Evolutionary conservation across 1,284 basidiomycete genomes (phyloP).

Genomic region (Schizophyllum commune): DNA sequence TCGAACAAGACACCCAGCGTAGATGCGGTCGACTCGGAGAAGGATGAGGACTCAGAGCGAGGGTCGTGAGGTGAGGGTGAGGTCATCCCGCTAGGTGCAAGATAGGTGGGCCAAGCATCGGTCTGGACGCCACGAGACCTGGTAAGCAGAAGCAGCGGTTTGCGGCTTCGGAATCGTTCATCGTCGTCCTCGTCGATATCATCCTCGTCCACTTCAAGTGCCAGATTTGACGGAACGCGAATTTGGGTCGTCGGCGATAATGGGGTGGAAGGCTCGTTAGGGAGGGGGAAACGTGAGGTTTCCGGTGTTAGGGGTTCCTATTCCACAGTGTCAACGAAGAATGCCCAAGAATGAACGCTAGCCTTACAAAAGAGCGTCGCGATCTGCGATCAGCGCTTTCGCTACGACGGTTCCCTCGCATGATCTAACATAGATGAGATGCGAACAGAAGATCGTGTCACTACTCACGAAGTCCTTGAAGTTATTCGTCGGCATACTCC

Average conservation of each 20-base stretch:
- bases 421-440: not conserved
- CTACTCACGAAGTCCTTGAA: not conserved
- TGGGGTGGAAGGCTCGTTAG: conserved; percentile 25
- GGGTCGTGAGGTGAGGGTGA: conserved; percentile 43
- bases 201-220: conserved; percentile 37
- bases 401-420: conserved; percentile 15
- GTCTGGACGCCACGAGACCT: conserved; percentile 73
- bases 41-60: conserved; percentile 62
- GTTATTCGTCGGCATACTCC: conserved; percentile 14
- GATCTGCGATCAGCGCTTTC: conserved; percentile 26
- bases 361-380: conserved; percentile 33
- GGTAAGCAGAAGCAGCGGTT: conserved; percentile 50
- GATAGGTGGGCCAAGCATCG: conserved; percentile 42
- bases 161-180: conserved; percentile 35
- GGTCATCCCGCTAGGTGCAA: conserved; percentile 17
- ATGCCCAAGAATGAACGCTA: not conserved
- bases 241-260: conserved; percentile 15
- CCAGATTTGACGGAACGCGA: conserved; percentile 31
- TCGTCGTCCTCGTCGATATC: conserved; percentile 30
- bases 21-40: conserved; percentile 40
- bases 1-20: conserved; percentile 64
- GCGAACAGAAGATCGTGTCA: not conserved
- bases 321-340: conserved; percentile 7
- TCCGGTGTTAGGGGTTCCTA: conserved; percentile 61
- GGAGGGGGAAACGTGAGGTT: conserved; percentile 43